These are phyloP conservation scores for Heliosperma pusillum DNA, from an alignment of 148 eudicot species.

Conservation along the genomic window DNA sequence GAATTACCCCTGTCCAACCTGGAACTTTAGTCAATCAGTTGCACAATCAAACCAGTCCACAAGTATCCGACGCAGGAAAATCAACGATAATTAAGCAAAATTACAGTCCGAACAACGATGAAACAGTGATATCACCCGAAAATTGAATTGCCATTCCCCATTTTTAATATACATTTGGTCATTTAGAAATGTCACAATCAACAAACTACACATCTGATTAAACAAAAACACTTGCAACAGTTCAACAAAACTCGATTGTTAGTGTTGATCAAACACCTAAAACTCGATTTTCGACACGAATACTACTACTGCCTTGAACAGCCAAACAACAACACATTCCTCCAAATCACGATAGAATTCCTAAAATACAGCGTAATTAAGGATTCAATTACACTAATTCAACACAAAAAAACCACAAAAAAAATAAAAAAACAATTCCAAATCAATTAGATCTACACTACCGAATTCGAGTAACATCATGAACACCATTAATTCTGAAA, in stretches of 20 bases:
- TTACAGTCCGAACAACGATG: not conserved
- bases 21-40: not conserved
- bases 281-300: not conserved
- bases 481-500: not conserved
- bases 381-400: constrained; percentile 2
- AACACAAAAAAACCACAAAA: constrained; percentile 3
- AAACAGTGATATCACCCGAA: not conserved
- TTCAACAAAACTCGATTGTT: not conserved
- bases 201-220: not conserved
- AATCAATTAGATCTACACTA: constrained; percentile 17
- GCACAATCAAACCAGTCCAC: not conserved
- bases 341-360: not conserved
- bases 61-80: not conserved
- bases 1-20: constrained; percentile 4
- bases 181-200: not conserved
- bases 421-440: not conserved
- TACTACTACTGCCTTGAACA: not conserved
- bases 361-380: not conserved
- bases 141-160: not conserved
- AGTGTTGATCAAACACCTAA: not conserved
- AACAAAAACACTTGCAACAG: not conserved
- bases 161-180: not conserved
- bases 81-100: not conserved
- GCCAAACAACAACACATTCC: not conserved
- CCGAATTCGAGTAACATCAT: constrained; percentile 10